phyloP scores from a whole-genome alignment of 1,284 basidiomycete species.

The Thelephora terrestris region DNA sequence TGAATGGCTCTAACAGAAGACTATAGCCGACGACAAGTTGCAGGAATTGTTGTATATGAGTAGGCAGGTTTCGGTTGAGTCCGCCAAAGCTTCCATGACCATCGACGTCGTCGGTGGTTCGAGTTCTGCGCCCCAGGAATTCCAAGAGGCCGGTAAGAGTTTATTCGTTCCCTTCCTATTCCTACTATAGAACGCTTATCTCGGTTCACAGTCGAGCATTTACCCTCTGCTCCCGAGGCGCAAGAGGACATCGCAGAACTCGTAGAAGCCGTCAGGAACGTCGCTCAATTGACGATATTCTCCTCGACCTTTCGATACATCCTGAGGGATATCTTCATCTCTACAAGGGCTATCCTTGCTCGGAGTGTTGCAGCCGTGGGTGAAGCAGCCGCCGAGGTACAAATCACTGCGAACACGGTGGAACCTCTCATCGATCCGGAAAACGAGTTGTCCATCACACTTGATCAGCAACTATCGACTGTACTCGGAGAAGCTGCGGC shows the following conservation, averaged over 20 bases:
- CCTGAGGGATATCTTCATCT: slow-evolving; percentile 27
- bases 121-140: background rate
- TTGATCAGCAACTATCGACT: background rate
- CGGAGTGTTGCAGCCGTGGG: slow-evolving; percentile 29
- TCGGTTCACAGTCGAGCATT: background rate
- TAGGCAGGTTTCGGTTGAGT: slow-evolving; percentile 13
- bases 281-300: slow-evolving; percentile 28
- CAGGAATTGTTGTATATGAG: slow-evolving; percentile 33
- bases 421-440: slow-evolving; percentile 15
- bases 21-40: slow-evolving; percentile 32
- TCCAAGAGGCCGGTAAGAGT: background rate
- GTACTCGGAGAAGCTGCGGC: background rate
- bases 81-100: slow-evolving; percentile 21
- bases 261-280: slow-evolving; percentile 22
- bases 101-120: slow-evolving; percentile 6
- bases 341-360: slow-evolving; percentile 28
- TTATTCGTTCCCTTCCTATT: background rate
- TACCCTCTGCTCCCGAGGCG: slow-evolving; percentile 21
- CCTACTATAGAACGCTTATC: background rate
- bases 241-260: slow-evolving; percentile 25
- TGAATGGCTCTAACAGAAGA: background rate
- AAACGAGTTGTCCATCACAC: background rate
- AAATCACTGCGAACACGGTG: slow-evolving; percentile 20
- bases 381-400: slow-evolving; percentile 24
- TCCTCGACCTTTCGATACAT: slow-evolving; percentile 36